Evolutionary conservation across 495 filamentous ascomycete species (phyloP).

Genomic region (Aspergillus diversus): DNA sequence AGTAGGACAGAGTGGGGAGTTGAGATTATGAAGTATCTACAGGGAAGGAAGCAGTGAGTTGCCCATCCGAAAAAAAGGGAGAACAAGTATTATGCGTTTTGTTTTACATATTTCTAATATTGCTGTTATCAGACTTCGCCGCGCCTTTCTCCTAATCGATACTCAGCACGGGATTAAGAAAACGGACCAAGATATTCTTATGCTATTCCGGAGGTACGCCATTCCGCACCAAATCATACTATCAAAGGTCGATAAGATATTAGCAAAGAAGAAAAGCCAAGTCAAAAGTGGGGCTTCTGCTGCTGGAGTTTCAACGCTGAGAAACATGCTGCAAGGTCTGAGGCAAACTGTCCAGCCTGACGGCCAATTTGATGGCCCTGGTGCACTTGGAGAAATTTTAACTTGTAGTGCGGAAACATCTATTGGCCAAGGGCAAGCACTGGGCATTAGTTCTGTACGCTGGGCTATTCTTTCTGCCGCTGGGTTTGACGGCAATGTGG

Average conservation of each 20-base stretch:
- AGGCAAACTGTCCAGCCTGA: conserved; percentile 38
- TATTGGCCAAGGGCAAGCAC: conserved; percentile 34
- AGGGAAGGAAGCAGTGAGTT: conserved; percentile 64
- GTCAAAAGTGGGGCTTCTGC: conserved; percentile 35
- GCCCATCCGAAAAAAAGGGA: neutral
- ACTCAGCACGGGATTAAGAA: conserved; percentile 78
- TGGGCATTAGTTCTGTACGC: conserved; percentile 51
- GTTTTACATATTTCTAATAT: neutral
- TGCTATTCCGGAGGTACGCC: conserved; percentile 60
- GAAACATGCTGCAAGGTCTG: conserved; percentile 32
- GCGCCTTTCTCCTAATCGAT: conserved; percentile 86
- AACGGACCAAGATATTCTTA: conserved; percentile 68
- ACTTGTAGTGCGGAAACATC: conserved; percentile 46
- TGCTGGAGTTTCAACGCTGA: conserved; percentile 34
- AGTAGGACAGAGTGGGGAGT: conserved; percentile 78
- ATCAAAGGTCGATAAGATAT: conserved; percentile 74
- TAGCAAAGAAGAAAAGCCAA: conserved; percentile 39
- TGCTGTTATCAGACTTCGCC: conserved; percentile 52
- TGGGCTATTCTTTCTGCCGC: conserved; percentile 57
- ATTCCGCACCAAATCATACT: conserved; percentile 80
- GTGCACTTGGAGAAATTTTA: conserved; percentile 55
- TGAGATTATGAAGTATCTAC: conserved; percentile 85
- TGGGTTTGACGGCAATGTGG: conserved; percentile 48
- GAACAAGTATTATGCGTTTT: neutral
- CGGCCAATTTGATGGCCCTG: conserved; percentile 41